Evolutionary conservation across 148 eudicot species (phyloP), one percentile per base, ranked within the genome.

Genomic region (Polygonum aviculare): DNA sequence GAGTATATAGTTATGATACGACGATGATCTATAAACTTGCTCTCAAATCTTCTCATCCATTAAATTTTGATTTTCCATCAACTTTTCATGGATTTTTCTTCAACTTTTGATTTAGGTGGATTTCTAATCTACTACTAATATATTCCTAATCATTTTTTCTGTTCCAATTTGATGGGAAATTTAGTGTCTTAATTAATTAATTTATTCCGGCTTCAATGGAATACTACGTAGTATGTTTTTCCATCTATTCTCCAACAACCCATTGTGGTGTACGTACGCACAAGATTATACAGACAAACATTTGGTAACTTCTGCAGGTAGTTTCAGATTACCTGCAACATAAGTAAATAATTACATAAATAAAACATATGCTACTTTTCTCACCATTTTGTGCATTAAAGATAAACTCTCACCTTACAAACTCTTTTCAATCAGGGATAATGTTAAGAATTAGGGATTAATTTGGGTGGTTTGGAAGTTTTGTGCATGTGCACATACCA

Each of bases 311-410:
- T 57, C 21, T 19, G 67, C 67, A 22, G 67, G 67, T 60, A 60
- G 31, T 60, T 60, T 60, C 69, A 60, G 69, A 22, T 60, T 60
- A 60, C 69, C 69, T 26, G 31, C 69, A 60, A 11, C 69, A 60
- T 26, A 1, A n/a, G 31, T 26, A 26, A 57, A 19, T 9, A 57
- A 0, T 0, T 60, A 22, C 2, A 60, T 54, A 16, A 57, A 0
- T 0, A 26, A 22, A 11, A 60, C n/a, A 16, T 4, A 54, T n/a
- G 8, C 59, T n/a, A 54, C 14, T 54, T 54, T 18, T 18, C 59
- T 16, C 59, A 18, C 59, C 59, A 54, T n/a, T 54, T 16, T 54
- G 21, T 54, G 22, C 59, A 16, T 48, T 48, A 12, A 26, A 26
- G 31, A 26, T 26, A 1, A 1, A 48, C 50, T 48, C 50, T 48